Evolutionary conservation across 169 alveolate species (phyloP).

Genomic region (Besnoitia besnoiti): DNA sequence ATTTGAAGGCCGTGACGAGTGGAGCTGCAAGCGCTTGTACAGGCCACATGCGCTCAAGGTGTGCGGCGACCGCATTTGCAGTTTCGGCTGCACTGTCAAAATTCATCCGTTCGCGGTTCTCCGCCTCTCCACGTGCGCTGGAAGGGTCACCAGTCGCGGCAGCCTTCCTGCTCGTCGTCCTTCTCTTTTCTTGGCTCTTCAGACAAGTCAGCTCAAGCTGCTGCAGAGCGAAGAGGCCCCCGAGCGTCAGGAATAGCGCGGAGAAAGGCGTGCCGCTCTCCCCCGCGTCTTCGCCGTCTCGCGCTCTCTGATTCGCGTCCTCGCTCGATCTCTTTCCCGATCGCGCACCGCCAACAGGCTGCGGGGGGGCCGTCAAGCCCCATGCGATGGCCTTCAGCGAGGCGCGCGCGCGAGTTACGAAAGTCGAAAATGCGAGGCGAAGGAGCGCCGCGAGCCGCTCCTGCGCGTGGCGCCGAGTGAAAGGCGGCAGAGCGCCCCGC

Average conservation of each 20-base stretch:
- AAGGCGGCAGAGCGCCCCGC: background rate
- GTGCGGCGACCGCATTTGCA: background rate
- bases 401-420: background rate
- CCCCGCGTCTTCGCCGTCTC: background rate
- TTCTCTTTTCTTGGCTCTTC: background rate
- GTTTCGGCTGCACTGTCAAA: too few species aligned
- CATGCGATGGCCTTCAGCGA: background rate
- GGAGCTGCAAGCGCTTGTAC: background rate
- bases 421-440: background rate
- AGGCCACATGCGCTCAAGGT: background rate
- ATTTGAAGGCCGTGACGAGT: conserved; percentile 5
- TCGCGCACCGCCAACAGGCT: background rate
- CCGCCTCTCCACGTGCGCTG: background rate
- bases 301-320: background rate
- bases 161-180: background rate
- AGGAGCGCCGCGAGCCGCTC: background rate
- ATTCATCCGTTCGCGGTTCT: background rate
- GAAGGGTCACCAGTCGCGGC: background rate
- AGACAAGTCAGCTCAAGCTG: background rate
- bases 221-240: background rate
- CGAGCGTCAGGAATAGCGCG: background rate
- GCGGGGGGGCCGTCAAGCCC: background rate
- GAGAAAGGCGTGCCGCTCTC: background rate
- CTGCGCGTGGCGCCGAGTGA: background rate
- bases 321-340: background rate